A percentile compares a stretch with the other conserved stretches of the same genome.
Evolutionary conservation across 306 rosid species (phyloP).

Genomic region (Astragalus membranaceus): DNA sequence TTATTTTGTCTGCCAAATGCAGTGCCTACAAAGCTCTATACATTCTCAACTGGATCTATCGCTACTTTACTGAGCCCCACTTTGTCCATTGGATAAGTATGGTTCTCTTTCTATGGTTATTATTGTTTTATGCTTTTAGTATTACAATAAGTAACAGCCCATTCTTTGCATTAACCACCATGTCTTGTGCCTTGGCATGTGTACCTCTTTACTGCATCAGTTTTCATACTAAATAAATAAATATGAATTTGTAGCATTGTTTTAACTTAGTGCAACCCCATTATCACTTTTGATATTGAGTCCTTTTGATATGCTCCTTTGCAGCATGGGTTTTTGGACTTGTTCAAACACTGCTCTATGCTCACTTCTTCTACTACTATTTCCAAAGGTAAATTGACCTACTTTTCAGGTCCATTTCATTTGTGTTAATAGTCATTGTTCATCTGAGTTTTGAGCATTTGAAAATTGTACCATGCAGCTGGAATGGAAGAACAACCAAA

Average conservation of each 20-base stretch:
- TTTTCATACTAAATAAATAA: not conserved
- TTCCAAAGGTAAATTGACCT: constrained; percentile 59
- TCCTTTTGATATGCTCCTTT: no score
- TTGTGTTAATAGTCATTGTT: not conserved
- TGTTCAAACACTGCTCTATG: constrained; percentile 76
- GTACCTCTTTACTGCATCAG: not conserved
- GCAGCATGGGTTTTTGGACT: constrained; percentile 82
- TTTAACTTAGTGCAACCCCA: no score
- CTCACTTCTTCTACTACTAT: constrained; percentile 88
- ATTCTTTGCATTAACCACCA: no score
- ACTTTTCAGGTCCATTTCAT: no score
- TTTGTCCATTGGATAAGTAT: no score
- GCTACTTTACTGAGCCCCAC: no score
- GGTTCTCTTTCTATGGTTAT: no score
- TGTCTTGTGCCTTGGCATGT: not conserved
- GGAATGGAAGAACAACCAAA: constrained; percentile 86
- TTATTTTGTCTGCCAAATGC: no score
- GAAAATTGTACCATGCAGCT: constrained; percentile 41
- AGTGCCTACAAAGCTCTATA: no score
- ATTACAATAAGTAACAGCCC: not conserved
- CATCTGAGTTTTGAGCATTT: constrained; percentile 7
- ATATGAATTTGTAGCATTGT: not conserved
- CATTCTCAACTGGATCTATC: no score
- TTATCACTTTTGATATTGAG: no score
- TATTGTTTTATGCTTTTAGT: not conserved